Evolutionary conservation across 1,139 yeast genomes (phyloP).

Genomic region (Kurtzmaniella natalensis): DNA sequence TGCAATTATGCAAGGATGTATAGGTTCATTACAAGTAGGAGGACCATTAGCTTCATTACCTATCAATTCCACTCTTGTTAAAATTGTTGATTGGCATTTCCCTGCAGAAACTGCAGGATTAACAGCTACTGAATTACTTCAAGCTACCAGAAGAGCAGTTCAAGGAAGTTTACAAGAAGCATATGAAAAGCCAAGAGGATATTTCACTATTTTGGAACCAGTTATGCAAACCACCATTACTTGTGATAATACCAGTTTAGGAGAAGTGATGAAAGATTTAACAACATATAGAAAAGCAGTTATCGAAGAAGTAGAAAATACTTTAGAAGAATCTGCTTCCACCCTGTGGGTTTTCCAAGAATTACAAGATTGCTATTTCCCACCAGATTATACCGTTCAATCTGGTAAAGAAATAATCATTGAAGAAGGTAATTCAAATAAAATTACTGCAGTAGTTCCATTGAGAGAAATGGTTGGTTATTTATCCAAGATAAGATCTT

Average conservation of each 20-base stretch:
- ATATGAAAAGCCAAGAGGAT: conserved; percentile 15
- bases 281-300: conserved; percentile 67
- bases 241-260: conserved; percentile 69
- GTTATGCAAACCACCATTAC: conserved; percentile 74
- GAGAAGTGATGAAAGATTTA: conserved; percentile 76
- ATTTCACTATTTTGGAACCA: conserved; percentile 71
- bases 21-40: conserved; percentile 74
- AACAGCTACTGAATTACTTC: conserved; percentile 23
- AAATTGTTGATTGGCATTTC: conserved; percentile 47
- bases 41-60: conserved; percentile 67
- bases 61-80: conserved; percentile 56
- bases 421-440: conserved; percentile 40
- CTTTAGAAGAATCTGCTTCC: conserved; percentile 34
- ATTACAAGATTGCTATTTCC: conserved; percentile 51
- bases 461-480: conserved; percentile 89
- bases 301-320: conserved; percentile 59
- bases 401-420: conserved; percentile 6
- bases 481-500: conserved; percentile 66
- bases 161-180: conserved; percentile 29
- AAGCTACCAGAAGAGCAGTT: conserved; percentile 28
- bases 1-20: conserved; percentile 53
- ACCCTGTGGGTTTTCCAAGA: conserved; percentile 45
- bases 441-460: conserved; percentile 75
- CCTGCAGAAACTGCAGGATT: conserved; percentile 47
- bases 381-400: conserved; percentile 50